Base-by-base conservation (phyloP, 2,329 filamentous ascomycete genomes). In the Metarhizium rileyi region DNA sequence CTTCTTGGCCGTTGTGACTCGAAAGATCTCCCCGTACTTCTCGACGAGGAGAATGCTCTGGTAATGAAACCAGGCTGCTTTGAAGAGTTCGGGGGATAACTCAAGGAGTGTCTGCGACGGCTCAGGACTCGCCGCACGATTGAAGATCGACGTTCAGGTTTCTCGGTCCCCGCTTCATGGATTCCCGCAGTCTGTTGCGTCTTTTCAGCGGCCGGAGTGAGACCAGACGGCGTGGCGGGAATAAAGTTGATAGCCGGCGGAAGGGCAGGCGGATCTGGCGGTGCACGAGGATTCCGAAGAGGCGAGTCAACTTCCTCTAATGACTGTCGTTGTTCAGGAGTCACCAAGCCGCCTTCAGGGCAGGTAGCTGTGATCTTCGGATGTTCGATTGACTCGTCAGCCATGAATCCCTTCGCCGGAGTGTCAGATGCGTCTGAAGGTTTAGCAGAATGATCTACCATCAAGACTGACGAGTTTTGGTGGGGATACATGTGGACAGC, bases 401-500 rank as follows among this genome's bases (percentile, higher is more conserved):
- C 23, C 48, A 59, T 54, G 8, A 55, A 47, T n/a, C 57, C 59
- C 44, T 52, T 58, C 28, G 57, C 59, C 18, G 59, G 56, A 3
- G 62, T 56, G 42, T 71, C 70, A 20, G 71, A 69, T 43, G 63
- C 66, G 50, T 76, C 73, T 0, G 73, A 75, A 23, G 71, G 73
- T 59, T 70, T 75, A 40, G 67, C 69, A 9, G 74, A 73, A 58
- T 81, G 75, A 55, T 81, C 68, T 27, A 84, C 76, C 64, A 84
- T 72, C 40, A 83, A 62, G 10, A 84, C 66, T 4, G 81, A 84
- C 44, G 75, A 81, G 56, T 83, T 84, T 57, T 84, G 79, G 54
- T 84, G 81, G 20, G 77, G 73, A 55, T 76, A 82, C 57, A 84
- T 79, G 52, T 73, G 80, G 49, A 84, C 73, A 36, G 77, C 78